Percentiles rank a stretch among this genome's conserved stretches.
Conservation (phyloP, 495 filamentous ascomycete species). For the Trichoderma gamsii region DNA sequence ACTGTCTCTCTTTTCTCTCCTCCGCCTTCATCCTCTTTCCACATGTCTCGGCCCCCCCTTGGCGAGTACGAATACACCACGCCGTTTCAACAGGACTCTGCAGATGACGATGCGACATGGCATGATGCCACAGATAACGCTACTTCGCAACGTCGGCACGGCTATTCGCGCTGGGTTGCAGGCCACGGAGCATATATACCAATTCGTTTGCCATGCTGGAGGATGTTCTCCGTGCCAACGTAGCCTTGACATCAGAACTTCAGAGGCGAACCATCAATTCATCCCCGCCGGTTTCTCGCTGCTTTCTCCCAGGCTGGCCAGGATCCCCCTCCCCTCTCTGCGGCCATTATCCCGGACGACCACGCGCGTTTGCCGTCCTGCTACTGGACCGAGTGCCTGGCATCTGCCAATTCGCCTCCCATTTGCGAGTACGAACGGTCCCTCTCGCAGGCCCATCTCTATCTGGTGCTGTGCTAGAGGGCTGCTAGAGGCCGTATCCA, state of each 20-base stretch:
- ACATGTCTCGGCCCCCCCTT: not conserved
- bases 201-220: no score
- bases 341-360: not conserved
- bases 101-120: not conserved
- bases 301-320: not conserved
- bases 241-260: no score
- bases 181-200: no score
- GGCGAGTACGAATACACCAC: not conserved
- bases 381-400: not conserved
- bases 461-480: no score
- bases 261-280: no score
- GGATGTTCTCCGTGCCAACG: no score
- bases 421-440: constrained; percentile 5
- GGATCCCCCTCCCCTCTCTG: not conserved
- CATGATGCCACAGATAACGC: not conserved
- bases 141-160: no score
- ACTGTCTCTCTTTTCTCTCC: not conserved
- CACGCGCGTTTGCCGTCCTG: not conserved
- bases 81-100: no score
- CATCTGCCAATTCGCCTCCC: not conserved
- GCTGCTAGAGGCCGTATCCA: no score
- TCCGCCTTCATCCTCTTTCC: not conserved
- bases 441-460: not conserved
- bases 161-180: no score
- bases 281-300: not conserved